Evolutionary conservation across 768 basidiomycete genomes (phyloP).

Genomic region (Porpolomopsis calyptriformis): DNA sequence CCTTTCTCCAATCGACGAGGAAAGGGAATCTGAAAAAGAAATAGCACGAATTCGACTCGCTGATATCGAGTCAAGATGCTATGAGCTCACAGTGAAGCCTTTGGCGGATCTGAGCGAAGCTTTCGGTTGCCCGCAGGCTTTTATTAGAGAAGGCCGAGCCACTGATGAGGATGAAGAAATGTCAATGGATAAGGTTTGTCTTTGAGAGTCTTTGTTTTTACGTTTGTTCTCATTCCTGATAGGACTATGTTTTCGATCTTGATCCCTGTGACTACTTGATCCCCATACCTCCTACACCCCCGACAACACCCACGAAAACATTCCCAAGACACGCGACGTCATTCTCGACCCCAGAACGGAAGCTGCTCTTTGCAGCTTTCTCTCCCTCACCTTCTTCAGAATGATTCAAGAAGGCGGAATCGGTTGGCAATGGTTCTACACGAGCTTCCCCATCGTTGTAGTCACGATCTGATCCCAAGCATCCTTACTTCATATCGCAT

Average conservation of each 20-base stretch:
- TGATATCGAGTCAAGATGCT: conserved; percentile 61
- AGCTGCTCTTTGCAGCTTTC: conserved; percentile 61
- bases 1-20: conserved; percentile 57
- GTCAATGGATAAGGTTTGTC: conserved; percentile 25
- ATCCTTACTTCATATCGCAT: not conserved
- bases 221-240: too few relatives aligned
- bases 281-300: conserved; percentile 19
- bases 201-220: too few relatives aligned
- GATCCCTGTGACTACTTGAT: conserved; percentile 47
- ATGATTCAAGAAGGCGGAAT: conserved; percentile 38
- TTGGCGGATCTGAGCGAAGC: conserved; percentile 68
- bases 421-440: conserved; percentile 17
- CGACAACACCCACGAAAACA: conserved; percentile 19
- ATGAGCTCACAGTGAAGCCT: conserved; percentile 69
- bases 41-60: conserved; percentile 13
- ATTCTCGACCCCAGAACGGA: conserved; percentile 67
- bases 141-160: too few relatives aligned
- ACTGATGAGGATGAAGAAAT: conserved; percentile 23
- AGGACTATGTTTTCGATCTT: too few relatives aligned
- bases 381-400: conserved; percentile 56
- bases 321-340: conserved; percentile 22
- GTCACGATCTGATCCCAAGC: not conserved
- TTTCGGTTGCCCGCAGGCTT: conserved; percentile 40
- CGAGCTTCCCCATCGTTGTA: not conserved
- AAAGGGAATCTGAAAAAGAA: conserved; percentile 26